phyloP scores from a whole-genome alignment of 345 rosid species.

The Gossypioides kirkii region DNA sequence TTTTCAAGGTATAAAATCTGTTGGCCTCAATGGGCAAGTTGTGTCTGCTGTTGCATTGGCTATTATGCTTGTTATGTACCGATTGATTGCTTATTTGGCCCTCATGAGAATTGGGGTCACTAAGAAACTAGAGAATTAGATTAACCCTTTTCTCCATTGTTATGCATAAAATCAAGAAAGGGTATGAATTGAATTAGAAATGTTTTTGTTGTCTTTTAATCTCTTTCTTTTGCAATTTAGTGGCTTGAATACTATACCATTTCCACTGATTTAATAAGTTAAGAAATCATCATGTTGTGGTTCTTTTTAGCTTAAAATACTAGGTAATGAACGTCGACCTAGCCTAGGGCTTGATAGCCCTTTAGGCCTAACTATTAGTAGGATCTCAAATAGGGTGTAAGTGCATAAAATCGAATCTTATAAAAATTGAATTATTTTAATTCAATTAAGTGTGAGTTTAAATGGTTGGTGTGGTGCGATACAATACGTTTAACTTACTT shows the following conservation, averaged over 20 bases:
- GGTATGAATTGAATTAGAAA: background rate
- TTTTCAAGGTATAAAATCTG: constrained; percentile 31
- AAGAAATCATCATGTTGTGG: background rate
- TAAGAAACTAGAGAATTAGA: constrained; percentile 4
- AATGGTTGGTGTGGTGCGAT: too few relatives aligned
- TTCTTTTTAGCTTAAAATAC: too few relatives aligned
- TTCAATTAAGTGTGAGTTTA: too few relatives aligned
- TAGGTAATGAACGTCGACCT: too few relatives aligned
- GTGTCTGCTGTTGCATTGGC: constrained; percentile 30
- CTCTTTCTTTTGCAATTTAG: background rate
- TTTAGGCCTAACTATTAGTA: too few relatives aligned
- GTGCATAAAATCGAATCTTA: too few relatives aligned
- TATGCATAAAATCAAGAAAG: background rate
- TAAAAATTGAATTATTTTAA: too few relatives aligned
- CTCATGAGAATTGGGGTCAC: constrained; percentile 17
- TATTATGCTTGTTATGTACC: constrained; percentile 40
- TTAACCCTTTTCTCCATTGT: background rate
- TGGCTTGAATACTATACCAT: too few relatives aligned
- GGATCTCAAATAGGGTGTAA: too few relatives aligned
- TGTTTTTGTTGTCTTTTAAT: background rate
- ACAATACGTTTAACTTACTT: too few relatives aligned
- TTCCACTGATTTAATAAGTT: too few relatives aligned
- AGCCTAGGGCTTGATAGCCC: too few relatives aligned
- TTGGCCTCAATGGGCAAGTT: constrained; percentile 38
- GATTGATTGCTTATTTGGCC: constrained; percentile 46